Conservation (phyloP, 2,329 filamentous ascomycete genomes). For the Fusarium goolgardi region DNA sequence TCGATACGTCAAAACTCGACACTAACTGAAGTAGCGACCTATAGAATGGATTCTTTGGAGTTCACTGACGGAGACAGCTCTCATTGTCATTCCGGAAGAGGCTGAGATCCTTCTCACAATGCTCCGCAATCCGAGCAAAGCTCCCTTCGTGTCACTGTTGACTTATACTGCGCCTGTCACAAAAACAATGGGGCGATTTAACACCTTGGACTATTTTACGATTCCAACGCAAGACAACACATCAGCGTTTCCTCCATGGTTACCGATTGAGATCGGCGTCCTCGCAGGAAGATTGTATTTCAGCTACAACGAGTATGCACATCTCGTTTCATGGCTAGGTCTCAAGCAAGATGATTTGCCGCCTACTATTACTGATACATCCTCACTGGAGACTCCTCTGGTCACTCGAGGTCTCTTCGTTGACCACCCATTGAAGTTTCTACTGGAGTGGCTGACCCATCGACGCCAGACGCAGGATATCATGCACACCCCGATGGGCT, state of each 20-base stretch:
- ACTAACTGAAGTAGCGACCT: not conserved
- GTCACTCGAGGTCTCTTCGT: not conserved
- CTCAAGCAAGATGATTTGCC: too few relatives aligned
- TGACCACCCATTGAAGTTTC: not conserved
- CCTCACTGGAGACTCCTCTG: accelerated
- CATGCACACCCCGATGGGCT: conserved; percentile 4
- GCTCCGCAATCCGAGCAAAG: not conserved
- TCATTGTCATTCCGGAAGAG: conserved; percentile 5
- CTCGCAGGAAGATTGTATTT: conserved; percentile 7
- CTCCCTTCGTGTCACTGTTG: not conserved
- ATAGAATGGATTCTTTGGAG: conserved; percentile 12
- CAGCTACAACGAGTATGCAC: not conserved
- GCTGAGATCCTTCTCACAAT: conserved; percentile 9
- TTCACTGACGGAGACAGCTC: not conserved
- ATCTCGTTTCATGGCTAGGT: not conserved
- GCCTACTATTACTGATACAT: accelerated
- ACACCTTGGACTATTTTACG: not conserved
- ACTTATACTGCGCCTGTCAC: not conserved
- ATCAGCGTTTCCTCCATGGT: not conserved
- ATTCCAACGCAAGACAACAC: not conserved
- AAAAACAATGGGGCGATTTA: conserved; percentile 1
- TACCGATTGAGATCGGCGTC: conserved; percentile 5
- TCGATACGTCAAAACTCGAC: too few relatives aligned
- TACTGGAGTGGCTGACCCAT: not conserved
- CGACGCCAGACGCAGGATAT: conserved; percentile 3